Conservation (phyloP, 192 early-diverging fungal genomes). For the Backusella macrospora region DNA sequence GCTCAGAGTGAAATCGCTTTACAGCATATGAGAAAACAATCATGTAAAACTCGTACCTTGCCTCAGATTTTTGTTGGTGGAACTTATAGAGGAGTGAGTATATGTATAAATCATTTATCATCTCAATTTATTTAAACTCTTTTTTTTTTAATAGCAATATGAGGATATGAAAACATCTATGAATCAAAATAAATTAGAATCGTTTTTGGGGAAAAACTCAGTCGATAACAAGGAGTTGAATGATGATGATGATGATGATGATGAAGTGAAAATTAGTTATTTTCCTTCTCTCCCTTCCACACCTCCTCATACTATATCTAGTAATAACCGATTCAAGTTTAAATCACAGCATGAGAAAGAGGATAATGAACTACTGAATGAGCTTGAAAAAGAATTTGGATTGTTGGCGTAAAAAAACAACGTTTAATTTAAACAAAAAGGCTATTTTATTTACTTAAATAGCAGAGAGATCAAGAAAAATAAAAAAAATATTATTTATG, state of each 20-base stretch:
- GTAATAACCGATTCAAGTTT: not conserved
- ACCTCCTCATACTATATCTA: not conserved
- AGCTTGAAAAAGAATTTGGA: slow-evolving; percentile 23
- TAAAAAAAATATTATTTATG: not conserved
- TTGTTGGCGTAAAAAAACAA: not conserved
- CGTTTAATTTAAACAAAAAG: not conserved
- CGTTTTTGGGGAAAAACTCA: not conserved
- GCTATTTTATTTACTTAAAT: not conserved
- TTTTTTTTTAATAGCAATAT: slow-evolving; percentile 23
- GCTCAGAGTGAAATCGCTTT: slow-evolving; percentile 34
- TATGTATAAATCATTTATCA: not conserved
- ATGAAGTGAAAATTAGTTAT: not conserved
- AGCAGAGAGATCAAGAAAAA: not conserved
- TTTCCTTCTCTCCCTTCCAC: not conserved
- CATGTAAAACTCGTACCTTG: slow-evolving; percentile 17
- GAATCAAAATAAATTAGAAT: not conserved
- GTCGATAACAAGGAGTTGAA: not conserved
- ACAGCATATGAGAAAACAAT: slow-evolving; percentile 37
- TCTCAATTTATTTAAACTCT: not conserved
- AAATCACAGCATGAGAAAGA: slow-evolving; percentile 8
- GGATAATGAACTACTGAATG: slow-evolving; percentile 19
- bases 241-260: not conserved
- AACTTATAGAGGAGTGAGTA: slow-evolving; percentile 22
- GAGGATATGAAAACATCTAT: slow-evolving; percentile 19
- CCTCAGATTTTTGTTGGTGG: slow-evolving; percentile 37